Base-by-base conservation (phyloP, 2,329 filamentous ascomycete genomes). In the Byssothecium circinans region DNA sequence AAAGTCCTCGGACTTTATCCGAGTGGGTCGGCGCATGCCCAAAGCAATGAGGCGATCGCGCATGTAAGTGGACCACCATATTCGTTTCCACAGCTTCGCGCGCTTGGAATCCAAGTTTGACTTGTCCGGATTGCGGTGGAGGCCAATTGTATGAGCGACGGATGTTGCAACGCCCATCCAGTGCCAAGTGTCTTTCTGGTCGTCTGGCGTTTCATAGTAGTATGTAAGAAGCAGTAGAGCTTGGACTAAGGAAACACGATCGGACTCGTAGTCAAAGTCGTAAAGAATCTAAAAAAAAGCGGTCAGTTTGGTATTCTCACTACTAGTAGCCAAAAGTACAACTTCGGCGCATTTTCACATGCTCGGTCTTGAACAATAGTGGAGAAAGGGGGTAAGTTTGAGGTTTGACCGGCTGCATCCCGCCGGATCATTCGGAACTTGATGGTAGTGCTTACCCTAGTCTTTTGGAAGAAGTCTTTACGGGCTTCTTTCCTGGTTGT, bases 11-110 rank as follows among this genome's bases (percentile, higher is more conserved):
- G 91, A 86, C 77, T 95, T 95, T 71, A 96, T 95, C 43, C 91
- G 81, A 32, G 91, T 96, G 4, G 91, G 91, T 44, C 92, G 84
- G 47, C 92, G 84, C 91, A 96, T 96, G 46, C 92, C 92, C 11
- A 97, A 77, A 2, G 92, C 92, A 54, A 96, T 91, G 34, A 96
- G 80, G 40, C 91, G 87, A 71, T 97, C 92, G 45, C 91, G 86
- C 84, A 96, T 96, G 65, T 95, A 96, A 54, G 89, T 95, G 25
- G 89, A 95, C 92, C 92, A 97, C 92, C 92, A 97, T 58, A 96
- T 94, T 43, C 91, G 82, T 74, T 95, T 96, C 88, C 91, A 95
- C 41, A 96, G 76, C 62, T 85, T 89, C 65, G 91, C 88, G 62
- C 88, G 87, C 43, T 82, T 79, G 2, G 75, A 72, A 32, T 87